These are phyloP conservation scores for Lichtheimia corymbifera DNA, from an alignment of 371 early-diverging fungal species.

Conservation along the genomic window DNA sequence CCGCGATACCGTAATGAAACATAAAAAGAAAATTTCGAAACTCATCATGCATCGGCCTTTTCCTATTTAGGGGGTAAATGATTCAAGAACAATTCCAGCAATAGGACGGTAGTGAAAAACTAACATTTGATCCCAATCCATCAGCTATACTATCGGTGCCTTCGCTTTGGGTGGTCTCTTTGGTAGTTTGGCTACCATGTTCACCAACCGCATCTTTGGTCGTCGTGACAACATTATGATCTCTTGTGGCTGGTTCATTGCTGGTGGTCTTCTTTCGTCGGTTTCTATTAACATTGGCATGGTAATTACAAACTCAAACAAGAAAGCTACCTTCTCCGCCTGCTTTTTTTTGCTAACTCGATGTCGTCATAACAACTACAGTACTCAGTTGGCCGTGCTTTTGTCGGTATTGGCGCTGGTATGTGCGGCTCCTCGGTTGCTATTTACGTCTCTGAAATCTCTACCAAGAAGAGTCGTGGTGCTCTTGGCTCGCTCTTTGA, in stretches of 20 bases:
- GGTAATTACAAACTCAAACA: slow-evolving; percentile 21
- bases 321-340: not conserved
- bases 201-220: slow-evolving; percentile 34
- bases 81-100: not conserved
- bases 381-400: slow-evolving; percentile 73
- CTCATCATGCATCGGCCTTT: too few relatives aligned
- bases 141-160: slow-evolving; percentile 47
- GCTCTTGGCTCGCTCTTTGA: slow-evolving; percentile 58
- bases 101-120: not conserved
- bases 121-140: not conserved
- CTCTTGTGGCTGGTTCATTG: slow-evolving; percentile 34
- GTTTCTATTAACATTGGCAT: slow-evolving; percentile 38
- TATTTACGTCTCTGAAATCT: slow-evolving; percentile 84
- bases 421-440: slow-evolving; percentile 50
- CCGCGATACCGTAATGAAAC: too few relatives aligned
- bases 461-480: slow-evolving; percentile 77
- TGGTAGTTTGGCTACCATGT: slow-evolving; percentile 42
- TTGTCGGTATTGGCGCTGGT: slow-evolving; percentile 87
- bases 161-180: slow-evolving; percentile 50
- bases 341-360: not conserved
- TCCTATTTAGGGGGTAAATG: slow-evolving; percentile 9
- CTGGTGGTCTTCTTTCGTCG: slow-evolving; percentile 43
- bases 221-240: slow-evolving; percentile 47
- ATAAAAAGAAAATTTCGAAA: slow-evolving; percentile 20
- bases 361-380: slow-evolving; percentile 3